phyloP scores from a whole-genome alignment of 371 early-diverging fungal genomes.

The Mortierella sp. region DNA sequence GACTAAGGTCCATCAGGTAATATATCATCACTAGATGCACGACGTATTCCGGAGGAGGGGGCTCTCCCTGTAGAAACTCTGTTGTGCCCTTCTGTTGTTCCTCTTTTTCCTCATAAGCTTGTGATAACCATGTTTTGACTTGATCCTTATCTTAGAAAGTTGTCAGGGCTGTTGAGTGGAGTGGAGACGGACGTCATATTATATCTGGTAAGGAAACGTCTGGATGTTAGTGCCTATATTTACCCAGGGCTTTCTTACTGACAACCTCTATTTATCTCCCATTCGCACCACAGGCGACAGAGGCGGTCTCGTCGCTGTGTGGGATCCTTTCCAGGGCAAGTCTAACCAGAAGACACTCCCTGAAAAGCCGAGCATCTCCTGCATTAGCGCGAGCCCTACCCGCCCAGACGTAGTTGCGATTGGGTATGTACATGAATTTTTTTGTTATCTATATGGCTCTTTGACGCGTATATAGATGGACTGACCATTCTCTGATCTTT shows the following conservation, averaged over 20 bases:
- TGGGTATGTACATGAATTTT: constrained; percentile 27
- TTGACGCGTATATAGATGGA: not conserved
- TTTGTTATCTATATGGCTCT: no score
- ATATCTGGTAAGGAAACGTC: constrained; percentile 37
- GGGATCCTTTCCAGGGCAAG: constrained; percentile 30
- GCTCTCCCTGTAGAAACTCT: no score
- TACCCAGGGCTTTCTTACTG: not conserved
- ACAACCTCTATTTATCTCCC: not conserved
- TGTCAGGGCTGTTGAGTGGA: constrained; percentile 51
- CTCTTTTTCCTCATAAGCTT: no score
- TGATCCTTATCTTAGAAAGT: constrained; percentile 15
- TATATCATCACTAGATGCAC: no score
- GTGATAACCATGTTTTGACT: not conserved
- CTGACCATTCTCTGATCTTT: not conserved
- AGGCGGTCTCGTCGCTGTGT: constrained; percentile 21
- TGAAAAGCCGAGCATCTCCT: constrained; percentile 27
- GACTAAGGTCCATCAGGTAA: constrained; percentile 27
- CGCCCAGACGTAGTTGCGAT: constrained; percentile 29
- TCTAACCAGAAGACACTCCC: constrained; percentile 10
- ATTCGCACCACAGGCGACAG: constrained; percentile 28
- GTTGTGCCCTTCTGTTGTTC: no score
- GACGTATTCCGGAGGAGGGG: no score
- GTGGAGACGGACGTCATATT: constrained; percentile 24
- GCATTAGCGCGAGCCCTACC: constrained; percentile 24
- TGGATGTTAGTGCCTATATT: not conserved